A percentile compares a stretch with the other conserved stretches of the same genome.
phyloP scores from a whole-genome alignment of 2,329 filamentous ascomycete species.

The Catunica adiposa region DNA sequence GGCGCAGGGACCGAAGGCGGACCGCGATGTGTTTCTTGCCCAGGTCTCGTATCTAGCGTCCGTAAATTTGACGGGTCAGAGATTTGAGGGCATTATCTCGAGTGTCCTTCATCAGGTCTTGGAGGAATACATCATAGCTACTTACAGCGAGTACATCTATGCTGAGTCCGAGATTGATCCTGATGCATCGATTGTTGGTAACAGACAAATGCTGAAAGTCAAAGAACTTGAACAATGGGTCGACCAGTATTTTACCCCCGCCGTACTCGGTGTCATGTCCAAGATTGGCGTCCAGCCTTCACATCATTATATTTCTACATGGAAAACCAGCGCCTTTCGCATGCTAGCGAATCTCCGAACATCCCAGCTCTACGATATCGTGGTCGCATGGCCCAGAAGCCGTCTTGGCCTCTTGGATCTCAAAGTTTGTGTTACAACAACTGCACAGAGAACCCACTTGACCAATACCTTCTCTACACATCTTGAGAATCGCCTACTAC shows the following conservation, averaged over 20 bases:
- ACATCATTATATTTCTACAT: conserved; percentile 35
- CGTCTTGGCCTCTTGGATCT: conserved; percentile 59
- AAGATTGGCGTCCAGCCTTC: background rate
- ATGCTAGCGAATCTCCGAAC: conserved; percentile 54
- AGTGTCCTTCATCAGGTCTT: conserved; percentile 53
- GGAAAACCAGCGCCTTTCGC: conserved; percentile 53
- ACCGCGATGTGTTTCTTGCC: background rate
- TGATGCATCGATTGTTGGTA: background rate
- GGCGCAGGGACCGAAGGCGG: background rate
- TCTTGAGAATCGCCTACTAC: conserved; percentile 49
- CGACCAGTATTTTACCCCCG: conserved; percentile 46
- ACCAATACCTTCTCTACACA: conserved; percentile 52
- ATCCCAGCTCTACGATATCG: conserved; percentile 61
- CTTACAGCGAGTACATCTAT: conserved; percentile 30
- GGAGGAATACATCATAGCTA: conserved; percentile 42
- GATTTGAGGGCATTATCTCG: conserved; percentile 54
- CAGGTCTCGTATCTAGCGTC: background rate
- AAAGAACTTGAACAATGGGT: conserved; percentile 38
- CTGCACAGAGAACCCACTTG: conserved; percentile 50
- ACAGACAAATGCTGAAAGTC: background rate
- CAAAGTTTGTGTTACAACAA: conserved; percentile 50
- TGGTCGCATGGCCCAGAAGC: conserved; percentile 57
- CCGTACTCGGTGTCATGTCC: conserved; percentile 22
- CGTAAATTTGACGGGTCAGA: conserved; percentile 40
- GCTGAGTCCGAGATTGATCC: background rate